These are phyloP conservation scores for Geranium incanum DNA, from an alignment of 441 rosid genomes.

Conservation along the genomic window DNA sequence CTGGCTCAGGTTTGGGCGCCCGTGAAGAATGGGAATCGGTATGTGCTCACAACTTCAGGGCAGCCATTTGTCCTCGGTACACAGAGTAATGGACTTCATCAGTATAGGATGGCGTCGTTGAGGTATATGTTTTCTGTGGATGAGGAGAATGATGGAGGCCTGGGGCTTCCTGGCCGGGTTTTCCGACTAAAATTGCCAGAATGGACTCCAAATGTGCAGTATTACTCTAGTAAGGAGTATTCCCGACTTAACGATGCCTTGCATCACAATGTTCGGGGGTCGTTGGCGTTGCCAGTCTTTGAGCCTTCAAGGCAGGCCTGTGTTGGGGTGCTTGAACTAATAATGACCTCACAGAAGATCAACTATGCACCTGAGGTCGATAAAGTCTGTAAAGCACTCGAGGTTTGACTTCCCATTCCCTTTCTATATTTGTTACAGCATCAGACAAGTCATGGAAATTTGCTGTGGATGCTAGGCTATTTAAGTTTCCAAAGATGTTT, in stretches of 20 bases:
- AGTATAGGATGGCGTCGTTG: slow-evolving; percentile 75
- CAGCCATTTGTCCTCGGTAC: slow-evolving; percentile 87
- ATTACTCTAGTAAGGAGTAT: slow-evolving; percentile 71
- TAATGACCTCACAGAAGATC: slow-evolving; percentile 75
- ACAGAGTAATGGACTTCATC: slow-evolving; percentile 56
- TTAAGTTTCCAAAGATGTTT: not conserved
- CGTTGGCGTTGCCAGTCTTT: slow-evolving; percentile 86
- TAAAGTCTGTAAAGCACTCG: slow-evolving; percentile 93
- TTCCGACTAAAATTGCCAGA: slow-evolving; percentile 72
- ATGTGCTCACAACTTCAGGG: slow-evolving; percentile 68
- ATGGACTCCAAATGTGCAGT: slow-evolving; percentile 92
- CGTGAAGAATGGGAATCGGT: slow-evolving; percentile 47
- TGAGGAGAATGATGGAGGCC: slow-evolving; percentile 54
- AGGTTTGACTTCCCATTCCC: slow-evolving; percentile 54
- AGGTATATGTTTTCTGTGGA: slow-evolving; percentile 66
- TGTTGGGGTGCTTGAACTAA: slow-evolving; percentile 84
- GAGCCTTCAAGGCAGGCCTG: slow-evolving; percentile 69
- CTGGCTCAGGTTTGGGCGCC: slow-evolving; percentile 95
- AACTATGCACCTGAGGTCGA: slow-evolving; percentile 89
- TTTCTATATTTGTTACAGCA: not conserved
- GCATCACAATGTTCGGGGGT: slow-evolving; percentile 62
- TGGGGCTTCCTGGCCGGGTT: slow-evolving; percentile 94
- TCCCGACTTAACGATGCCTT: slow-evolving; percentile 70
- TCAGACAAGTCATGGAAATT: too few species aligned
- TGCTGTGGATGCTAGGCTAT: too few species aligned